Percentiles rank a stretch among this genome's conserved stretches.
Conservation (phyloP, 768 basidiomycete genomes). For the Antrodiella citrinella region DNA sequence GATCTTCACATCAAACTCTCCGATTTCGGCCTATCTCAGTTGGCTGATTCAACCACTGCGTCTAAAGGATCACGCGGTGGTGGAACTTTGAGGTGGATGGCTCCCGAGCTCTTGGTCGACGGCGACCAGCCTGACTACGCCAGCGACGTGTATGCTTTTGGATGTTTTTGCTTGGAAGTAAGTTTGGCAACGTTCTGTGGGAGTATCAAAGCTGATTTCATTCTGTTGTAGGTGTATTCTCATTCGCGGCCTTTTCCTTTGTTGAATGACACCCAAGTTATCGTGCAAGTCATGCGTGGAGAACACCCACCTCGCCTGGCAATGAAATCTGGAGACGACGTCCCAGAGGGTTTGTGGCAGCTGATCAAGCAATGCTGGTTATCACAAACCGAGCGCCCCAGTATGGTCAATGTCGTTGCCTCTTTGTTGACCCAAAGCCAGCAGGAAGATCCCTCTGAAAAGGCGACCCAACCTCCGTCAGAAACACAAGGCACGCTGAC, state of each 20-base stretch:
- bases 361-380: not conserved
- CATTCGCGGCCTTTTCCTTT: not conserved
- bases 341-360: not conserved
- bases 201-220: not conserved
- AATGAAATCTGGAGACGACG: not conserved
- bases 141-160: conserved; percentile 5
- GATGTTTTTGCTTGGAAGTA: conserved; percentile 5
- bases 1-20: not conserved
- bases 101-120: not conserved
- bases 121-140: not conserved
- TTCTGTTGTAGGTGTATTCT: not conserved
- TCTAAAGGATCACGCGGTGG: not conserved
- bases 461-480: too few relatives aligned
- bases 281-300: not conserved
- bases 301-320: not conserved
- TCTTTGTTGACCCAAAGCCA: too few relatives aligned
- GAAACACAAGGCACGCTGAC: too few relatives aligned
- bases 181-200: not conserved
- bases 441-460: too few relatives aligned
- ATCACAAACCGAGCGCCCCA: too few relatives aligned
- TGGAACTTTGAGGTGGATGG: conserved; percentile 2
- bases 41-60: not conserved
- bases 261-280: not conserved
- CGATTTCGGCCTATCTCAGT: conserved; percentile 4
- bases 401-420: too few relatives aligned